phyloP scores from a whole-genome alignment of 163 green algal species.

The Chlamydomonas reinhardtii region DNA sequence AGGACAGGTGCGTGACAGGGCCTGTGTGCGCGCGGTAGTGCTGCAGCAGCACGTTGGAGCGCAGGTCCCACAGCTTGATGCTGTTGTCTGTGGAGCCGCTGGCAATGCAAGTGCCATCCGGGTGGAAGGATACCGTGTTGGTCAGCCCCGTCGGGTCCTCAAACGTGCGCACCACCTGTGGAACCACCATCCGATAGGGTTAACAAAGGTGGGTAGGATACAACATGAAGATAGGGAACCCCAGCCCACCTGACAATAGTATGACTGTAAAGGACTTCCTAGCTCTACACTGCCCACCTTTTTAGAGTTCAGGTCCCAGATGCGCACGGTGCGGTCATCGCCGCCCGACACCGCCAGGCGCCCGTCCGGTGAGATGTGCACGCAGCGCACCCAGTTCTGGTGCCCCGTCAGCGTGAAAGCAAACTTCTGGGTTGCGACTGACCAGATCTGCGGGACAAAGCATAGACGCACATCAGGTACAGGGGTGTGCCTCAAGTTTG shows the following conservation, averaged over 20 bases:
- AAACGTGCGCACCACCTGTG: conserved; percentile 20
- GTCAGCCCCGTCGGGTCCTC: conserved; percentile 53
- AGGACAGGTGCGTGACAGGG: conserved; percentile 79
- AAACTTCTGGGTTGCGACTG: conserved; percentile 83
- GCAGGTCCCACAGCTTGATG: conserved; percentile 89
- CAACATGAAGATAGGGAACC: too few relatives aligned
- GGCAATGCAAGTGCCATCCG: conserved; percentile 88
- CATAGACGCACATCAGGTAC: too few relatives aligned
- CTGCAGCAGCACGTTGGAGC: conserved; percentile 85
- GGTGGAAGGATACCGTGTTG: conserved; percentile 87
- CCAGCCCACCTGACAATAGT: too few relatives aligned
- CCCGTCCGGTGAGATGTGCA: conserved; percentile 81
- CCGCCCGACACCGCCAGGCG: conserved; percentile 82
- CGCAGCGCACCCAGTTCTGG: conserved; percentile 90
- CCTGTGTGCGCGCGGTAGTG: conserved; percentile 83
- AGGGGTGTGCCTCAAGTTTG: too few relatives aligned
- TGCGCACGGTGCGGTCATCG: conserved; percentile 85
- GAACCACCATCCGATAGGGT: too few relatives aligned
- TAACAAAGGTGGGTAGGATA: too few relatives aligned
- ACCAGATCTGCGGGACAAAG: conserved; percentile 80
- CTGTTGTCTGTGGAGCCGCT: conserved; percentile 74
- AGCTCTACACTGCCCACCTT: background rate
- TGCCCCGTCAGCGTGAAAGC: conserved; percentile 85
- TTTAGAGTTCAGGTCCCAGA: conserved; percentile 85
- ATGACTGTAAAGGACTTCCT: too few relatives aligned